phyloP scores from a whole-genome alignment of 176 grass and related monocot species.

The Thalia dealbata region DNA sequence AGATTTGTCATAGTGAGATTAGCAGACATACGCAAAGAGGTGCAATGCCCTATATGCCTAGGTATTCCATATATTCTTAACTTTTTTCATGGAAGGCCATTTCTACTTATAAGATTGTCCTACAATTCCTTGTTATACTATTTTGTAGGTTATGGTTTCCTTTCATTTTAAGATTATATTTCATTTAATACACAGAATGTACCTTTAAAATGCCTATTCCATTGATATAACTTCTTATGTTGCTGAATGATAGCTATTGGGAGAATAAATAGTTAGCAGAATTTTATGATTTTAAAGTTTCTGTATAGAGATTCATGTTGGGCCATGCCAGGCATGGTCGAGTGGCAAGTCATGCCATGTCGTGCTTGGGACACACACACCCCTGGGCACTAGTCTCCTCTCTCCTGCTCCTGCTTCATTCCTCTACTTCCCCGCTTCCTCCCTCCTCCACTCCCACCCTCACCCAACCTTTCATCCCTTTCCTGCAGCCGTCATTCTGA shows the following conservation, averaged over 20 bases:
- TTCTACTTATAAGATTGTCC: neutral
- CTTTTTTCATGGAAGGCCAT: neutral
- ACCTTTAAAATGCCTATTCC: neutral
- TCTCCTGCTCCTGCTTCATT: neutral
- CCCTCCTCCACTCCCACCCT: no score
- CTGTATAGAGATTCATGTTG: no score
- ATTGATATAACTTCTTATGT: neutral
- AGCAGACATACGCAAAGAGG: constrained; percentile 10
- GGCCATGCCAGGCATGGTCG: no score
- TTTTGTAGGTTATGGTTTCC: neutral
- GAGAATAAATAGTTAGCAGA: no score
- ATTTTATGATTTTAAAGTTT: no score
- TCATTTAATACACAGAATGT: neutral
- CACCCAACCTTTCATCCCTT: no score
- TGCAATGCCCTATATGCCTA: constrained; percentile 6
- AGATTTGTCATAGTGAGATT: neutral
- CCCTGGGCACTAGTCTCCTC: no score
- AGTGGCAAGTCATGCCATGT: no score
- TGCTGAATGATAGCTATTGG: neutral
- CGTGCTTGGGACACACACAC: no score
- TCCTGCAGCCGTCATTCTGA: no score
- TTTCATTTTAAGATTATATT: neutral
- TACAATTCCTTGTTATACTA: neutral
- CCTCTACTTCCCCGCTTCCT: no score
- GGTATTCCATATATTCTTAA: neutral